Conservation (phyloP, 768 basidiomycete genomes). For the Mycena galopus region DNA sequence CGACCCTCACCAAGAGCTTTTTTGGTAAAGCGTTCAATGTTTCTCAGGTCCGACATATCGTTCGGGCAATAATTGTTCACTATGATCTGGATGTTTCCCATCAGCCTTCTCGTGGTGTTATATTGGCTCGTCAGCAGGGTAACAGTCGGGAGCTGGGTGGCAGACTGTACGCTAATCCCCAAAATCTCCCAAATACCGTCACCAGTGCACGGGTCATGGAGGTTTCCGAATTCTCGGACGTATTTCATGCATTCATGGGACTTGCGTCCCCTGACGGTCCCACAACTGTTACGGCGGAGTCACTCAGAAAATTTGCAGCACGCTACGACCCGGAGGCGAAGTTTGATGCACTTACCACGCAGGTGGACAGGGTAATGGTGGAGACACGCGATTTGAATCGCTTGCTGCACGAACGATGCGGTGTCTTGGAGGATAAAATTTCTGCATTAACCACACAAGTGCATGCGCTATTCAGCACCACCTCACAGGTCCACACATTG, state of each 20-base stretch:
- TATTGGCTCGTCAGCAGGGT: not conserved
- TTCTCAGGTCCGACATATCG: conserved; percentile 2
- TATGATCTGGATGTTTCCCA: not conserved
- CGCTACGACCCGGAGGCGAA: not conserved
- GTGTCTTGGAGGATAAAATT: not conserved
- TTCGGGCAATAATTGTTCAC: not conserved
- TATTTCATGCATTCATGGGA: conserved; percentile 1
- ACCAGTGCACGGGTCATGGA: not conserved
- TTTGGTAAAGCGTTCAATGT: not conserved
- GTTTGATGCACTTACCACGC: not conserved
- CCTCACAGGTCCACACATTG: too few relatives aligned
- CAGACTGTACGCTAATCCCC: not conserved
- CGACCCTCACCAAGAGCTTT: not conserved
- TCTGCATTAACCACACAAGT: not conserved
- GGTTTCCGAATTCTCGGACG: not conserved
- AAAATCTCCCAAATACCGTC: not conserved
- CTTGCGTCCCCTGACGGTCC: not conserved
- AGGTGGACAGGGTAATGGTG: not conserved
- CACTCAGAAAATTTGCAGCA: not conserved
- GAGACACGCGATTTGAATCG: not conserved
- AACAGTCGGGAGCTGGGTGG: not conserved
- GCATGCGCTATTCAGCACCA: not conserved
- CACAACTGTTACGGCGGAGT: not conserved
- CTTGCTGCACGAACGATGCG: not conserved
- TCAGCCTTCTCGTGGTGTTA: not conserved